Evolutionary conservation across 2,329 filamentous ascomycete genomes (phyloP).

Genomic region (Amauroascus niger): DNA sequence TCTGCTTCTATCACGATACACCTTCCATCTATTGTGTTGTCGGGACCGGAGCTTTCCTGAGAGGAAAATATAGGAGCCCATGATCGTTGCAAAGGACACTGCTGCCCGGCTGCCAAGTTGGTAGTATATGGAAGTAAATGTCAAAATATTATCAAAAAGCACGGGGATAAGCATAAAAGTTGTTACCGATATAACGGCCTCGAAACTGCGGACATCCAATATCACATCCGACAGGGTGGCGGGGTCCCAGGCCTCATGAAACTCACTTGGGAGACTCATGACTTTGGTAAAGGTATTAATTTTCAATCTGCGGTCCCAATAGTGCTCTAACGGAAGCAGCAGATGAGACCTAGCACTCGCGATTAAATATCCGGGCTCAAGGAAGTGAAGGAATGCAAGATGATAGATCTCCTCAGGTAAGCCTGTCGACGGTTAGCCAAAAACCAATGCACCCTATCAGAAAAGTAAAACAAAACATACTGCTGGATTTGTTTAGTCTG

Average conservation of each 20-base stretch:
- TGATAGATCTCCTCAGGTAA: neutral
- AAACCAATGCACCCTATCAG: neutral
- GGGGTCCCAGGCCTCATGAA: neutral
- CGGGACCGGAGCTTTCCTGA: neutral
- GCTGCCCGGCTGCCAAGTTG: neutral
- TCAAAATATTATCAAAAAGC: neutral
- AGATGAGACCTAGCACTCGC: neutral
- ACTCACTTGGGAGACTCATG: neutral
- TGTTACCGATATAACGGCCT: neutral
- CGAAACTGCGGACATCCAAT: neutral
- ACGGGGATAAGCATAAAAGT: neutral
- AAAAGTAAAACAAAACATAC: neutral
- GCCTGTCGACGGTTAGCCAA: neutral
- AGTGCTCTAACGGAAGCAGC: neutral
- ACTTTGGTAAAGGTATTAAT: neutral
- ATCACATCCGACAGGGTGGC: neutral
- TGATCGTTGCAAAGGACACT: neutral
- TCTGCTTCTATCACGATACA: neutral
- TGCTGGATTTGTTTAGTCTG: neutral
- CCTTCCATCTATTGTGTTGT: neutral
- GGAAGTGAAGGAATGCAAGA: neutral
- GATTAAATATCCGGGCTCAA: neutral
- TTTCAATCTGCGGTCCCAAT: neutral
- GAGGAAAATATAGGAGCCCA: neutral
- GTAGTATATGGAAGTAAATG: neutral